Base-by-base conservation (phyloP, 345 rosid species). In the Erodium maritimum region DNA sequence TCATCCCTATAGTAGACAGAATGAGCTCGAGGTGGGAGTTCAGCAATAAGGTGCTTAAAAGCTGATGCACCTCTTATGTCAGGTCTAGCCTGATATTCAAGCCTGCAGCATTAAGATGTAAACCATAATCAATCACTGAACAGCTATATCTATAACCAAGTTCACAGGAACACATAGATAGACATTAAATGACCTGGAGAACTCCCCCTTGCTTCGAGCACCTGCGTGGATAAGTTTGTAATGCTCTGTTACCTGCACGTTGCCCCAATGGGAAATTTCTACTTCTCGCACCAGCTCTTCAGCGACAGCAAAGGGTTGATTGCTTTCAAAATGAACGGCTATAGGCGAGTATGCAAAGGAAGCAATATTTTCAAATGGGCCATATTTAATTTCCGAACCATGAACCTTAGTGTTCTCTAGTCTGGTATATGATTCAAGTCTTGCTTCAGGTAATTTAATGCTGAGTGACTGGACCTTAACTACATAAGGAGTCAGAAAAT, bases 261-360 rank as follows among this genome's bases (percentile, higher is more conserved):
- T 84, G 54, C 97, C 97, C 99, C 99, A 94, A 20, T 87, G 97
- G 55, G 99, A 94, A 65, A 94, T 81, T 72, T 89, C 96, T 63
- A 94, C 81, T 74, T 94, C 99, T 55, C 95, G 71, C 45, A 83
- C 86, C 54, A 93, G 75, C 72, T 84, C 88, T 65, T 64, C 65
- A 56, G 95, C 96, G 61, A 84, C 85, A 68, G 91, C 80, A 59
- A 90, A 90, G 12, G 96, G 90, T 56, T 81, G 77, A 63, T 85
- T 87, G 84, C 78, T 77, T 71, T 85, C 97, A 71, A 94, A 94
- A 75, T 94, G 99, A 33, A 87, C 73, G 58, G 60, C 87, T 19
- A 90, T 68, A 5, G 96, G 97, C 4, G 79, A 65, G 68, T 75
- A 81, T 0, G 91, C 83, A 75, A 73, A 90, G 37, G 89, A 68